These are phyloP conservation scores for Nemania sp. DNA, from an alignment of 2,329 filamentous ascomycete genomes.

Conservation along the genomic window DNA sequence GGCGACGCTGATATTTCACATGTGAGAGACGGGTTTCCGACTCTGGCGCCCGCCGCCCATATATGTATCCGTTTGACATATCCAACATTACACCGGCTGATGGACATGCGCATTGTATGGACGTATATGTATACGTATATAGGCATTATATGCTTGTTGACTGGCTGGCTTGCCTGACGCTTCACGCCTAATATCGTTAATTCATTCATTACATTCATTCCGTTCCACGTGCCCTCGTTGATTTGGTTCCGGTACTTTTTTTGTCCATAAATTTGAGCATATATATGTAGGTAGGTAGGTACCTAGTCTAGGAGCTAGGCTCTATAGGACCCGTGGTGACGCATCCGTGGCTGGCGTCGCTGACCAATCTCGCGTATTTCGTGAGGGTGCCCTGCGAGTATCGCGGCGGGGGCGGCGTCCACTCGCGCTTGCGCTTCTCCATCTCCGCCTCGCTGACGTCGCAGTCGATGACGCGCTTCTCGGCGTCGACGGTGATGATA, in stretches of 20 bases:
- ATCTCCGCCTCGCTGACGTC: constrained; percentile 70
- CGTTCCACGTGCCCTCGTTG: background rate
- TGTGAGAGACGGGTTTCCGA: background rate
- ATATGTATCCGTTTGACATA: no score
- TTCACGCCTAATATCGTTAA: constrained; percentile 3
- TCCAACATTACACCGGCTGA: no score
- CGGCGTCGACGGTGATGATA: constrained; percentile 79
- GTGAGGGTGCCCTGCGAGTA: constrained; percentile 68
- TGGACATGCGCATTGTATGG: no score
- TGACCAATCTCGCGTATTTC: constrained; percentile 69
- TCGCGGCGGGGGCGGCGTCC: constrained; percentile 64
- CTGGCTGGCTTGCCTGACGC: background rate
- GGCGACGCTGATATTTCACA: constrained; percentile 20
- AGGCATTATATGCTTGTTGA: no score
- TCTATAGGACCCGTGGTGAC: constrained; percentile 48
- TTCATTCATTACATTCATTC: constrained; percentile 8
- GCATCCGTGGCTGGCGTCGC: constrained; percentile 62
- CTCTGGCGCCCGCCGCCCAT: background rate
- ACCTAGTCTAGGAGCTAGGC: background rate
- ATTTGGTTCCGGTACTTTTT: no score
- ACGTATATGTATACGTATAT: no score
- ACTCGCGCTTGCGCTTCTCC: constrained; percentile 58
- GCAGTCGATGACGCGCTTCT: constrained; percentile 70
- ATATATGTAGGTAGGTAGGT: background rate
- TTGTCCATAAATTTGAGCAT: background rate